Evolutionary conservation across 176 grass and related monocot genomes (phyloP).

Genomic region (Thinopyrum elongatum): DNA sequence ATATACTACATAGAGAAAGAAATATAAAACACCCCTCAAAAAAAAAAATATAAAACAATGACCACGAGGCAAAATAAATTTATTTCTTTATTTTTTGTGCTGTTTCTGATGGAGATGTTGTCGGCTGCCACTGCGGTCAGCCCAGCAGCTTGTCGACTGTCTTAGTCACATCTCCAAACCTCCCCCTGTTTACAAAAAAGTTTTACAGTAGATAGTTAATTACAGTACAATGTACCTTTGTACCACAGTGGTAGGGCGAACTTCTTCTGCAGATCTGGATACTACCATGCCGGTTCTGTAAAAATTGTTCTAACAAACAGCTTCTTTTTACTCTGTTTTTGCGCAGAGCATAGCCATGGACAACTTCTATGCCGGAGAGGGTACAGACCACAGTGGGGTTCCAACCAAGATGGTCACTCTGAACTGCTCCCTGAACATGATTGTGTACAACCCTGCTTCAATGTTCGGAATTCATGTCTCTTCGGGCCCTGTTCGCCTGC

Average conservation of each 20-base stretch:
- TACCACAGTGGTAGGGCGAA: not conserved
- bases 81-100: not conserved
- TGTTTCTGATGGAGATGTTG: constrained; percentile 14
- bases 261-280: not conserved
- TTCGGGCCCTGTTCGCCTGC: constrained; percentile 67
- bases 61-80: not conserved
- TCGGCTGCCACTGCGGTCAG: constrained; percentile 23
- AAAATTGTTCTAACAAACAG: not conserved
- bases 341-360: constrained; percentile 68
- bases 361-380: constrained; percentile 85
- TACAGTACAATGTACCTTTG: not conserved
- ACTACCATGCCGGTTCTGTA: not conserved
- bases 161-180: not conserved
- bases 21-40: not conserved
- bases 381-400: constrained; percentile 78
- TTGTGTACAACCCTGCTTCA: constrained; percentile 72
- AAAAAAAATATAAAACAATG: not conserved
- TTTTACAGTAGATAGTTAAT: not conserved
- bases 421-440: constrained; percentile 79
- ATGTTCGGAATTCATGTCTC: constrained; percentile 99
- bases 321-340: constrained; percentile 8
- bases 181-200: not conserved
- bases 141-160: not conserved
- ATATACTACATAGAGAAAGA: not conserved
- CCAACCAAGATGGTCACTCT: constrained; percentile 88